phyloP scores from a whole-genome alignment of 331 rosid species.

The Malus hybrid region DNA sequence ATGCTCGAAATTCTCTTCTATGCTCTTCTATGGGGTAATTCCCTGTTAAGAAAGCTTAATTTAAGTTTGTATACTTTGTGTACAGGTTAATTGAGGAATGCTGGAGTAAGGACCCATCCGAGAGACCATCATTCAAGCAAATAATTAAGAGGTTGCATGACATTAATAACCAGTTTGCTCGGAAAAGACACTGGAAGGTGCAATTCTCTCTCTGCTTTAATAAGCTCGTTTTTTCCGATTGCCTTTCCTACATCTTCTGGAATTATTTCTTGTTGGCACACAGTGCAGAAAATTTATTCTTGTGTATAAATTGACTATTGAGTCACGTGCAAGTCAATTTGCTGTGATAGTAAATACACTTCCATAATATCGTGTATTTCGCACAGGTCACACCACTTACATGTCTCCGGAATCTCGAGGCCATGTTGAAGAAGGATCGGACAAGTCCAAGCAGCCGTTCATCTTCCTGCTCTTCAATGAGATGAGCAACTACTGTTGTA shows the following conservation, averaged over 20 bases:
- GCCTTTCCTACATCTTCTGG: not conserved
- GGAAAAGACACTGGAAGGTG: constrained; percentile 36
- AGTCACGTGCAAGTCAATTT: not conserved
- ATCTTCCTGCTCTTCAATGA: constrained; percentile 31
- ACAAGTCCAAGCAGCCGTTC: constrained; percentile 42
- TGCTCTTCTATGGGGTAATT: not conserved
- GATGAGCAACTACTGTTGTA: constrained; percentile 13
- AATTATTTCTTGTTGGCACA: not conserved
- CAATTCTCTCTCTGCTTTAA: constrained; percentile 8
- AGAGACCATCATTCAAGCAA: constrained; percentile 40
- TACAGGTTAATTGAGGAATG: constrained; percentile 39
- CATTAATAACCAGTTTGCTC: constrained; percentile 25
- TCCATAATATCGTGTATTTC: constrained; percentile 5
- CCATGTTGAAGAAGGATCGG: constrained; percentile 43
- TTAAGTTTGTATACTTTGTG: constrained; percentile 6
- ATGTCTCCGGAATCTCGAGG: constrained; percentile 63
- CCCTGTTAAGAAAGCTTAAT: not conserved
- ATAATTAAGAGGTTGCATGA: constrained; percentile 33
- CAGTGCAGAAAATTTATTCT: not conserved
- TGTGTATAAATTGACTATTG: not conserved
- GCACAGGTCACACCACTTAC: constrained; percentile 56
- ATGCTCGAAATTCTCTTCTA: too few relatives aligned
- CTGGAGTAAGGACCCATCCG: constrained; percentile 31
- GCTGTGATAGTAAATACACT: not conserved
- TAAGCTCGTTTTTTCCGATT: not conserved